A percentile compares a stretch with the other conserved stretches of the same genome.
Evolutionary conservation across 495 filamentous ascomycete genomes (phyloP).

Genomic region (Umbilicaria muhlenbergii): DNA sequence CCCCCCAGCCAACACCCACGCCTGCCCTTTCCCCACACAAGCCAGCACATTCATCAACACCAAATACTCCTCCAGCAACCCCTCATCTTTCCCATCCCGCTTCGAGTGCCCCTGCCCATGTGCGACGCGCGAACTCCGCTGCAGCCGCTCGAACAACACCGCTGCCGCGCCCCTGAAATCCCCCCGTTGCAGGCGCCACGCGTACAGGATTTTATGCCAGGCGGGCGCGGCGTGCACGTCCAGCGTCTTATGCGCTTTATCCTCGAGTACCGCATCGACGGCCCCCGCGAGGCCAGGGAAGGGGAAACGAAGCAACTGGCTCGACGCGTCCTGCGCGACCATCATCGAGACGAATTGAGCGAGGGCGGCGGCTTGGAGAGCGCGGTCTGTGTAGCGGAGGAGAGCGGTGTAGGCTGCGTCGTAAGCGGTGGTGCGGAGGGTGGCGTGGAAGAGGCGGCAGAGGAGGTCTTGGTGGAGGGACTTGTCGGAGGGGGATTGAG

Average conservation of each 20-base stretch:
- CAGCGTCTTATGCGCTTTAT: conserved; percentile 39
- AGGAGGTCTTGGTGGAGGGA: conserved; percentile 40
- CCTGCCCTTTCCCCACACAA: conserved; percentile 68
- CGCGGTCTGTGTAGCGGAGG: conserved; percentile 48
- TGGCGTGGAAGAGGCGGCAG: conserved; percentile 66
- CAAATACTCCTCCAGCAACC: conserved; percentile 49
- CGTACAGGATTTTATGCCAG: conserved; percentile 68
- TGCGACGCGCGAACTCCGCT: conserved; percentile 40
- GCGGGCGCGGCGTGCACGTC: conserved; percentile 37
- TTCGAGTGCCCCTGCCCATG: too few species aligned
- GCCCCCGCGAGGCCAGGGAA: conserved; percentile 58
- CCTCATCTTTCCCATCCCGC: conserved; percentile 35
- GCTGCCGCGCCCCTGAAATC: conserved; percentile 83
- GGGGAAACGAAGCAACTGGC: conserved; percentile 57
- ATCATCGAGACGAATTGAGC: conserved; percentile 54
- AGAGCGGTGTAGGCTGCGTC: conserved; percentile 71
- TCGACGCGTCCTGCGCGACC: conserved; percentile 47
- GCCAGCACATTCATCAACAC: conserved; percentile 76
- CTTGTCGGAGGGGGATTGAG: conserved; percentile 12
- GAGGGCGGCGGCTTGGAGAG: conserved; percentile 46
- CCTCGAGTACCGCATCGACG: conserved; percentile 62
- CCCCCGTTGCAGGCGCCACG: conserved; percentile 67
- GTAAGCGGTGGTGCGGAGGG: conserved; percentile 59
- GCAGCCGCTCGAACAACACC: conserved; percentile 52
- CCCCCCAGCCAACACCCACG: conserved; percentile 43